Base-by-base conservation (phyloP, 176 grass and related monocot species). In the Aegilops longissima region DNA sequence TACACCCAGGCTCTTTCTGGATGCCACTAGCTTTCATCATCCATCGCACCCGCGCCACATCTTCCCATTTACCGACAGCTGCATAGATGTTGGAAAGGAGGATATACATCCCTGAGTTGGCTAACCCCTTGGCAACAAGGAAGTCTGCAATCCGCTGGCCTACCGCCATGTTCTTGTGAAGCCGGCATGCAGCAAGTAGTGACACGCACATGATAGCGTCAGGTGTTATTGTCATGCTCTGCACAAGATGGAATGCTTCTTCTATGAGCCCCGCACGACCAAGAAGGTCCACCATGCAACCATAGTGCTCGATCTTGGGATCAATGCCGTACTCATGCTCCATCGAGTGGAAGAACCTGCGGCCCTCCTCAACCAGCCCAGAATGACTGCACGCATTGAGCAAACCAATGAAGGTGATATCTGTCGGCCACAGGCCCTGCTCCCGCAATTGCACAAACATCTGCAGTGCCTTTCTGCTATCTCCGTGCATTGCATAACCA, bases 221-320 rank as follows among this genome's bases (percentile, higher is more conserved):
- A 2, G 93, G 88, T 18, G 76, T 52, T 67, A 93, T 82, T 51
- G 27, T 86, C 93, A 94, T 92, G 78, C 84, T 81, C 87, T 71
- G 90, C 52, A 90, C 90, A 47, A 95, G 89, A 18, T 91, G 86
- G 56, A 94, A 98, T 33, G 92, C 96, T 75, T 94, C 92, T 75
- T 94, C 92, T 61, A 98, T 34, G 6, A 88, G 85, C 14, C 93
- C 96, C 2, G 90, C 86, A 12, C 93, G 88, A 3, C 96, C 93
- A 10, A 98, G 90, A 36, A 98, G 91, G 63, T 95, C 92, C 6
- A 95, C 93, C 74, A 94, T 91, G 84, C 96, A 98, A n/a, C 93
- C 96, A 25, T 92, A 95, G 83, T 98, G 96, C 88, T 98, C 96
- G 5, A 98, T 77, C 89, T 98, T 98, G 61, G 96, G 93, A 69